Percentiles rank a stretch among this genome's conserved stretches.
phyloP scores from a whole-genome alignment of 2,329 filamentous ascomycete species.

The Nigrospora sphaerica region DNA sequence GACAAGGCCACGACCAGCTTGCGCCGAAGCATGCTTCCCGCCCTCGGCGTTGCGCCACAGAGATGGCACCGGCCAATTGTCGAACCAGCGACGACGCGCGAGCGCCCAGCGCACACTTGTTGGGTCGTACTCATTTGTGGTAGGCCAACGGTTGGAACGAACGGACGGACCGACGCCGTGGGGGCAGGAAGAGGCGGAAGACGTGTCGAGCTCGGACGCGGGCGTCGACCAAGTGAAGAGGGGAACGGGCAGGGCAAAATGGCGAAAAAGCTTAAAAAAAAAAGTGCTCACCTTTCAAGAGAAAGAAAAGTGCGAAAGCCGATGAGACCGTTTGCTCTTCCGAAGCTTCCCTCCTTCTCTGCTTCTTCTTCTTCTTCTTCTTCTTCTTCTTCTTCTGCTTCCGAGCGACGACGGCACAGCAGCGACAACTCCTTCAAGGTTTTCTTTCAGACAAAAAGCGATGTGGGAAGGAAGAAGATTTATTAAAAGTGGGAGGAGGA shows the following conservation, averaged over 20 bases:
- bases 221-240: neutral
- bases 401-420: conserved; percentile 1
- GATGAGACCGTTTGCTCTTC: neutral
- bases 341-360: neutral
- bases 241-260: neutral
- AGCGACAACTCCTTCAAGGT: neutral
- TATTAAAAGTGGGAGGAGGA: neutral
- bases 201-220: neutral
- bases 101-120: too few species aligned
- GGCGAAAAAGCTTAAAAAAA: neutral
- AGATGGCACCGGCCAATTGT: too few species aligned
- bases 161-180: neutral
- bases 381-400: conserved; percentile 1
- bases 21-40: too few species aligned
- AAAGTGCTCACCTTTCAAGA: conserved; percentile 1
- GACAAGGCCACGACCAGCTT: too few species aligned
- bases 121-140: too few species aligned
- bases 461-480: conserved; percentile 1
- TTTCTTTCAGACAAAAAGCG: neutral
- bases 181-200: neutral
- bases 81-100: too few species aligned
- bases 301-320: neutral
- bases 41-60: too few species aligned
- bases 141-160: too few species aligned
- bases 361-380: neutral